Conservation (phyloP, 2,329 filamentous ascomycete species). For the Calonectria honghensis region DNA sequence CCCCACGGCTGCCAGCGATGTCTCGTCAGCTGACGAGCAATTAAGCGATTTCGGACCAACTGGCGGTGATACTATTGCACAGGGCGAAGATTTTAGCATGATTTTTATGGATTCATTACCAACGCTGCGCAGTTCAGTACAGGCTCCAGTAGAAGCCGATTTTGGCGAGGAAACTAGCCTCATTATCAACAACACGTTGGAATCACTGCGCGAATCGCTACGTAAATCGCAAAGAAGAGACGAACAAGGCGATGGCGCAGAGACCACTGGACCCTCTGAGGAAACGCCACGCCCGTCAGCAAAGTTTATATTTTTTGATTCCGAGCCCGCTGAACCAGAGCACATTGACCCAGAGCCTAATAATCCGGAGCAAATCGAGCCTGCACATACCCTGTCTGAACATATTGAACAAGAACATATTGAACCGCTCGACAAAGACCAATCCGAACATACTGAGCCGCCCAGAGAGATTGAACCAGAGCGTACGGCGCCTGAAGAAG, state of each 20-base stretch:
- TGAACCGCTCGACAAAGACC: not conserved
- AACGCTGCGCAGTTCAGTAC: conserved; percentile 62
- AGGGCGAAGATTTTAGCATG: conserved; percentile 76
- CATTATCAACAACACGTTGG: conserved; percentile 74
- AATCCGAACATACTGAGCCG: not conserved
- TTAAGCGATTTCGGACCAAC: conserved; percentile 47
- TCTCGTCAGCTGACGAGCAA: conserved; percentile 59
- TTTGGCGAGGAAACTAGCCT: conserved; percentile 74
- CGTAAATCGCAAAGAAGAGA: conserved; percentile 45
- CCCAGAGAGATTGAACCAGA: not conserved
- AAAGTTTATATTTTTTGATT: conserved; percentile 13
- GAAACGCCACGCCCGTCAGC: conserved; percentile 1
- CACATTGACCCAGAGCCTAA: not conserved
- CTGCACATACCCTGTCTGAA: not conserved
- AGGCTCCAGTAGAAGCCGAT: conserved; percentile 62
- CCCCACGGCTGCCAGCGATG: conserved; percentile 57
- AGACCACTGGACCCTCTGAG: conserved; percentile 35
- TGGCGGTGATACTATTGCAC: conserved; percentile 65
- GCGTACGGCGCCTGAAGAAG: not conserved
- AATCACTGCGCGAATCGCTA: conserved; percentile 66
- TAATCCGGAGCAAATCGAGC: conserved; percentile 24
- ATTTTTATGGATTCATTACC: conserved; percentile 74
- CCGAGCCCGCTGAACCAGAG: not conserved
- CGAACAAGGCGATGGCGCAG: conserved; percentile 33
- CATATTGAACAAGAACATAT: not conserved